phyloP scores from a whole-genome alignment of 163 green algal species.

The Coccomyxa subellipsoidea region DNA sequence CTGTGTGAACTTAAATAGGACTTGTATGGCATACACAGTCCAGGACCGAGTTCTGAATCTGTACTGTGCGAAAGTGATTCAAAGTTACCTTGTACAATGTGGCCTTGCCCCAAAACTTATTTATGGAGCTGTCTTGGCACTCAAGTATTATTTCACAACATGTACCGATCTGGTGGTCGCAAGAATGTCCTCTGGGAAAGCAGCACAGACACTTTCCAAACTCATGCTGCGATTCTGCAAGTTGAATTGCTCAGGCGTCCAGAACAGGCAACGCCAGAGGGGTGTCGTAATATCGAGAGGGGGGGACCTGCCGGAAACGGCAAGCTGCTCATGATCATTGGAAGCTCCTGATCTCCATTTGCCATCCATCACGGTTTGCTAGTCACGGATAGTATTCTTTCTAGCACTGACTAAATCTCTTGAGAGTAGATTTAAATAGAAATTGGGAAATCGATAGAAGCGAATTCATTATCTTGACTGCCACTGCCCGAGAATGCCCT shows the following conservation, averaged over 20 bases:
- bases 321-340: neutral
- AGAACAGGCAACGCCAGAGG: neutral
- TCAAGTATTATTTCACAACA: too few relatives aligned
- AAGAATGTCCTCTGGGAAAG: too few relatives aligned
- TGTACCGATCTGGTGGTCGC: too few relatives aligned
- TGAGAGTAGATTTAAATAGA: neutral
- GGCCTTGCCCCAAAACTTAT: neutral
- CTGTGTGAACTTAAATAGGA: too few relatives aligned
- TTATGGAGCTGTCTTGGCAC: too few relatives aligned
- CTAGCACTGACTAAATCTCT: too few relatives aligned
- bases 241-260: neutral
- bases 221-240: neutral
- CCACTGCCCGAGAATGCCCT: constrained; percentile 12
- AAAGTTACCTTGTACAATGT: neutral
- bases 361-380: too few relatives aligned
- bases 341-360: too few relatives aligned
- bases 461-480: neutral
- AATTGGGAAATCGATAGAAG: neutral
- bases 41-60: too few relatives aligned
- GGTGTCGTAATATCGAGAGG: neutral
- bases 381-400: too few relatives aligned
- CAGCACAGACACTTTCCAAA: too few relatives aligned
- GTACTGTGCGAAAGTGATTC: neutral
- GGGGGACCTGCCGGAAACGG: neutral
- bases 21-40: too few relatives aligned